These are phyloP conservation scores for Coccomyxa subellipsoidea DNA, from an alignment of 163 green algal genomes.

Conservation along the genomic window DNA sequence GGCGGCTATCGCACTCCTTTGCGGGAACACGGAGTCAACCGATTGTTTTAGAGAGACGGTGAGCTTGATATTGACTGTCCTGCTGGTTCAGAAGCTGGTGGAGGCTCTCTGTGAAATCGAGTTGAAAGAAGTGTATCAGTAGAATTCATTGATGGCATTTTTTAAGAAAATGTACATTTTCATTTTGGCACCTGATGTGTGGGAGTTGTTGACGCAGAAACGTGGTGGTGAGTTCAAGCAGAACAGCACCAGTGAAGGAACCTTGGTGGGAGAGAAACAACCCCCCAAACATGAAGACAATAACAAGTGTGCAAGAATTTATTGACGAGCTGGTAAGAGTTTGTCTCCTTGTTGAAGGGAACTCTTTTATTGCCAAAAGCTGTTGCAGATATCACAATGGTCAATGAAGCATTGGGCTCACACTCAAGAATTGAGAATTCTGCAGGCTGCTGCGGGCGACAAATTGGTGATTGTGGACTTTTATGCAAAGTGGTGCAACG, in stretches of 20 bases:
- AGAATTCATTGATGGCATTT: background rate
- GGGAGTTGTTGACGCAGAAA: background rate
- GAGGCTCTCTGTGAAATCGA: background rate
- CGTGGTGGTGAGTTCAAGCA: background rate
- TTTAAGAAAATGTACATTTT: background rate
- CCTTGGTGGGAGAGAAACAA: conserved; percentile 58
- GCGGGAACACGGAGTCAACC: background rate
- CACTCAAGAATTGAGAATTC: background rate
- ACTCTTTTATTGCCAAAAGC: background rate
- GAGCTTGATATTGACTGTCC: background rate
- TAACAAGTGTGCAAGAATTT: conserved; percentile 56
- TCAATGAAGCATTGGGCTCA: too few species aligned
- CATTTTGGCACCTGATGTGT: background rate
- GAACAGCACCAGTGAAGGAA: conserved; percentile 5
- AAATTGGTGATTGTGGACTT: conserved; percentile 78
- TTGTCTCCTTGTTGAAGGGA: background rate
- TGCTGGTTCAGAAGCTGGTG: background rate
- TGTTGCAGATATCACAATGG: background rate
- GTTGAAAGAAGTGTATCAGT: background rate
- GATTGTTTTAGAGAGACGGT: background rate
- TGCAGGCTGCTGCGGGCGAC: conserved; percentile 56
- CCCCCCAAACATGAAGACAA: conserved; percentile 52
- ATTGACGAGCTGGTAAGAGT: conserved; percentile 51
- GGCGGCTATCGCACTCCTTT: background rate
- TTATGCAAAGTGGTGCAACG: conserved; percentile 40